Percentiles rank a stretch among this genome's conserved stretches.
These are phyloP conservation scores for Bipolaris sorokiniana DNA, from an alignment of 2,329 filamentous ascomycete species.

Conservation along the genomic window DNA sequence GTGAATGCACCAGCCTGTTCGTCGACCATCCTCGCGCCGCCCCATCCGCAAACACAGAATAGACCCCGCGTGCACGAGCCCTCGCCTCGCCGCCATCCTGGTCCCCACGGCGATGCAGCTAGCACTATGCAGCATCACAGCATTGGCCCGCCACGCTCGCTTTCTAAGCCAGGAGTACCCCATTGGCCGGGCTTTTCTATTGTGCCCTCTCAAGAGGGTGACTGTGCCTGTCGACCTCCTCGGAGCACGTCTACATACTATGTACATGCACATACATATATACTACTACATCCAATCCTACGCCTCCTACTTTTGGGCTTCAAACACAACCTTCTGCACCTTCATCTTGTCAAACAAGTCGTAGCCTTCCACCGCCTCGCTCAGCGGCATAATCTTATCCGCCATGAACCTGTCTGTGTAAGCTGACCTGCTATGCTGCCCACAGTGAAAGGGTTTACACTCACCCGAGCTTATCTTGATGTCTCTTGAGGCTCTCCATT, in stretches of 20 bases:
- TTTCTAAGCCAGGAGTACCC: neutral
- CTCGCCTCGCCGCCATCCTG: constrained; percentile 9
- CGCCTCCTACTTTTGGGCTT: constrained; percentile 47
- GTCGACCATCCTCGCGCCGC: constrained; percentile 15
- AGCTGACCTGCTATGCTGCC: neutral
- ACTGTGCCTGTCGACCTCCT: neutral
- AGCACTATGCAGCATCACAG: constrained; percentile 5
- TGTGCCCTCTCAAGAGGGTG: neutral
- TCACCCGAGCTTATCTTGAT: constrained; percentile 57
- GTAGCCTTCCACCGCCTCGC: constrained; percentile 59
- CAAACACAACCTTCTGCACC: constrained; percentile 60
- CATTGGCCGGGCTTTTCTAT: constrained; percentile 4
- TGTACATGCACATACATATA: neutral
- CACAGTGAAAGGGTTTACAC: constrained; percentile 9
- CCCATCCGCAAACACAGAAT: constrained; percentile 18
- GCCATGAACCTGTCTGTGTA: constrained; percentile 53
- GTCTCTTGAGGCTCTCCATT: constrained; percentile 53
- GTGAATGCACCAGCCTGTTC: constrained; percentile 16
- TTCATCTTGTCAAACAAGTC: constrained; percentile 61
- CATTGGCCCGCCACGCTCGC: constrained; percentile 6
- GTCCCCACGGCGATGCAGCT: constrained; percentile 18
- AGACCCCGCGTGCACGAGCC: constrained; percentile 30
- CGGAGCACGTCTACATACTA: neutral
- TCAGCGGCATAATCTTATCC: constrained; percentile 60
- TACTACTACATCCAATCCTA: constrained; percentile 2